These are phyloP conservation scores for Aspergillus pseudotamarii DNA, from an alignment of 2,329 filamentous ascomycete species.

Conservation along the genomic window DNA sequence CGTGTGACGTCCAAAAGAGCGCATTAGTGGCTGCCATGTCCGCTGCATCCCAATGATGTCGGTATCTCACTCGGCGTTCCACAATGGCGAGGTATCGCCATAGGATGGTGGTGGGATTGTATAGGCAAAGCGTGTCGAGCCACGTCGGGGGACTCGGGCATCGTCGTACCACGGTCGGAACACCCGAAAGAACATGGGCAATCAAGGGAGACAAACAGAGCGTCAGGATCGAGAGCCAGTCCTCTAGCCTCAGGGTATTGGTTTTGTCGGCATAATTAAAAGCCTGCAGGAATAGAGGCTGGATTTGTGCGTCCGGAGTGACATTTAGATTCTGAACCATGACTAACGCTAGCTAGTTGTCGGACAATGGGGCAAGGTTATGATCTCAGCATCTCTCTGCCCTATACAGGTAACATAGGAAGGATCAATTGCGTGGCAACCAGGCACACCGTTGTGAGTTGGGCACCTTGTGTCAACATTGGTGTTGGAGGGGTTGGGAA, in stretches of 20 bases:
- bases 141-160: slow-evolving; percentile 1
- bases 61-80: slow-evolving; percentile 4
- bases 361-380: background rate
- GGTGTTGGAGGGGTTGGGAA: background rate
- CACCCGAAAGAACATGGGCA: slow-evolving; percentile 5
- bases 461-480: too few relatives aligned
- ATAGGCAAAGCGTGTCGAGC: slow-evolving; percentile 10
- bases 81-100: slow-evolving; percentile 11
- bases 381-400: background rate
- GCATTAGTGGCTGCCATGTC: slow-evolving; percentile 10
- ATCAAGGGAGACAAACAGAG: slow-evolving; percentile 9
- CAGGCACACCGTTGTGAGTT: background rate
- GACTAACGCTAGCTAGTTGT: too few relatives aligned
- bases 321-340: slow-evolving; percentile 1
- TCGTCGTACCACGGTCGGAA: slow-evolving; percentile 9
- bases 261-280: slow-evolving; percentile 10
- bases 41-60: background rate
- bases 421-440: background rate
- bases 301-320: background rate
- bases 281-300: background rate
- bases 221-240: slow-evolving; percentile 9
- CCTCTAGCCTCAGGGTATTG: background rate
- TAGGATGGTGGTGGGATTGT: slow-evolving; percentile 11
- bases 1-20: slow-evolving; percentile 6
- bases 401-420: background rate